A percentile compares a stretch with the other conserved stretches of the same genome.
These are phyloP conservation scores for Ramularia endophylla DNA, from an alignment of 2,329 filamentous ascomycete genomes.

Conservation along the genomic window DNA sequence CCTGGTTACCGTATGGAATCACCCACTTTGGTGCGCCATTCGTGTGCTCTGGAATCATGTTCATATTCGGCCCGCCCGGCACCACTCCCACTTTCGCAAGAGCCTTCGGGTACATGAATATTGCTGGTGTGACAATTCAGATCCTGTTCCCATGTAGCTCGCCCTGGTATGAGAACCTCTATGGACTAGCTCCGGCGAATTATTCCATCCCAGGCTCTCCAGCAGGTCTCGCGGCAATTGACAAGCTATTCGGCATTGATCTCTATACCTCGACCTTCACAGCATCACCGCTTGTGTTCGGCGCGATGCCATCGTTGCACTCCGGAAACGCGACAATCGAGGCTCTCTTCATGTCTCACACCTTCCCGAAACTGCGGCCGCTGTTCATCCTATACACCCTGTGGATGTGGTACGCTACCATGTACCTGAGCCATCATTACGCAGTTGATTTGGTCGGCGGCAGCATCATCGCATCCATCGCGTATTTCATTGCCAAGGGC, in stretches of 20 bases:
- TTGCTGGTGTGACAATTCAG: constrained; percentile 81
- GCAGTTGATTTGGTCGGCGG: constrained; percentile 88
- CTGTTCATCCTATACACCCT: constrained; percentile 77
- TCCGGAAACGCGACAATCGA: constrained; percentile 84
- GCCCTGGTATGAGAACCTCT: constrained; percentile 93
- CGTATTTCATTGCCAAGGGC: constrained; percentile 76
- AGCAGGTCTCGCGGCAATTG: constrained; percentile 81
- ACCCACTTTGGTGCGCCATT: constrained; percentile 84
- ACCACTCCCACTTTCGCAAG: constrained; percentile 79
- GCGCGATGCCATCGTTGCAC: constrained; percentile 90
- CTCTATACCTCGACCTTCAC: constrained; percentile 91
- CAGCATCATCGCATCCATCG: constrained; percentile 55
- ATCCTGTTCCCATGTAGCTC: constrained; percentile 88
- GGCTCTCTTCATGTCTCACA: constrained; percentile 86
- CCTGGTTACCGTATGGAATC: constrained; percentile 90
- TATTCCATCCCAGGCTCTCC: constrained; percentile 88
- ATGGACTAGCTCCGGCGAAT: constrained; percentile 83
- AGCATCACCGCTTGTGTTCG: constrained; percentile 85
- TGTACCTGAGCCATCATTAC: constrained; percentile 98
- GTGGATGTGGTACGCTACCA: constrained; percentile 98
- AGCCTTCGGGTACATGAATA: constrained; percentile 88
- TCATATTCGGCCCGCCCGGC: constrained; percentile 81
- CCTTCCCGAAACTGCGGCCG: constrained; percentile 76
- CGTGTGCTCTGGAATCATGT: constrained; percentile 71
- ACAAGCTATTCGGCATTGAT: constrained; percentile 83